A percentile compares a stretch with the other conserved stretches of the same genome.
These are phyloP conservation scores for Candida insectorum DNA, from an alignment of 805 yeast genomes.

Conservation along the genomic window DNA sequence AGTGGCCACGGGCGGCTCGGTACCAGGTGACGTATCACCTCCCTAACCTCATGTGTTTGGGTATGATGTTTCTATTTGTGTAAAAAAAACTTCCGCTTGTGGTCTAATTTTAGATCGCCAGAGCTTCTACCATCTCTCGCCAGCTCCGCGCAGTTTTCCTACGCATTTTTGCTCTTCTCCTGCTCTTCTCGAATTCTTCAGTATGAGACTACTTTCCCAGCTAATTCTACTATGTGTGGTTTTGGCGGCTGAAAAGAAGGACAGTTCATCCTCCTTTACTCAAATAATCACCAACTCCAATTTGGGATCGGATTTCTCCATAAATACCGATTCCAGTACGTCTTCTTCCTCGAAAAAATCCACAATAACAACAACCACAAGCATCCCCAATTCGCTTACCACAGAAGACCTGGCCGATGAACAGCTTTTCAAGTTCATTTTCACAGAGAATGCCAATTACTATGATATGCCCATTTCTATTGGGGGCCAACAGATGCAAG, in stretches of 20 bases:
- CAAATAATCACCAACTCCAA: constrained; percentile 12
- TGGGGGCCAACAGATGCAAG: constrained; percentile 13
- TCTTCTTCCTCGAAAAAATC: not conserved
- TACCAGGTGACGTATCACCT: too few species aligned
- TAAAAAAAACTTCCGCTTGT: too few species aligned
- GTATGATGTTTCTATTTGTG: too few species aligned
- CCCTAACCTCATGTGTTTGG: too few species aligned
- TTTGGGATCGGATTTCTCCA: constrained; percentile 11
- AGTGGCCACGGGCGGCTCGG: too few species aligned
- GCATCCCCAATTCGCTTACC: constrained; percentile 1
- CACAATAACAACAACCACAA: constrained; percentile 1
- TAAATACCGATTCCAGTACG: constrained; percentile 9
- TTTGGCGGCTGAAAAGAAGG: too few species aligned
- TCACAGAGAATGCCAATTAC: constrained; percentile 8
- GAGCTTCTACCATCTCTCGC: too few species aligned
- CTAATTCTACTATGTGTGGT: not conserved
- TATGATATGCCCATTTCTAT: constrained; percentile 12
- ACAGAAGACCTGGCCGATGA: constrained; percentile 10
- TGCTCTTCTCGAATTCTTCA: not conserved
- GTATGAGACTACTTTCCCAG: not conserved
- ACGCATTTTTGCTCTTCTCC: not conserved
- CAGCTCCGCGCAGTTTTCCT: not conserved
- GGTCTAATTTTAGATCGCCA: too few species aligned
- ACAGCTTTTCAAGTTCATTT: constrained; percentile 8
- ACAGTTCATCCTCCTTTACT: constrained; percentile 3